These are phyloP conservation scores for Aspergillus phoenicis DNA, from an alignment of 2,329 filamentous ascomycete genomes.

Conservation along the genomic window DNA sequence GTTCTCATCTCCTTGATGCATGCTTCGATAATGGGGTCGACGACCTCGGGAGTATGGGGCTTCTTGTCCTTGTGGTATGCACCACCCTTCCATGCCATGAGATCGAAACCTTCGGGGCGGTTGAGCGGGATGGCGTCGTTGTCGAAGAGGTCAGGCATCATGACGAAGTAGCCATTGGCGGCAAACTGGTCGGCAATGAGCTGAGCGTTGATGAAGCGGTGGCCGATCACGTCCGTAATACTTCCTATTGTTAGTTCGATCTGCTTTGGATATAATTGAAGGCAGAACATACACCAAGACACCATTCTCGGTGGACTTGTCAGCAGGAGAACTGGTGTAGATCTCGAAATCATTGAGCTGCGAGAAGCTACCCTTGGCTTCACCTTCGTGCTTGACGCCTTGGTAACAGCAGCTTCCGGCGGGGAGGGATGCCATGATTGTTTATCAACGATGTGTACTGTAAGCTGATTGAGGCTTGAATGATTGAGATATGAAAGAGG, in stretches of 20 bases:
- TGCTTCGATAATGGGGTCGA: slow-evolving; percentile 53
- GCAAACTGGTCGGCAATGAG: slow-evolving; percentile 72
- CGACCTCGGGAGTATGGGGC: slow-evolving; percentile 44
- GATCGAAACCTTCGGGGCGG: slow-evolving; percentile 50
- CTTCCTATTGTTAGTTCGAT: neutral
- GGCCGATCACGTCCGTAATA: slow-evolving; percentile 10
- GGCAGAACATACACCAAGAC: slow-evolving; percentile 1
- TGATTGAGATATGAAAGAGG: neutral
- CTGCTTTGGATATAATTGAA: too few species aligned
- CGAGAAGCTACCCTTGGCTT: slow-evolving; percentile 3
- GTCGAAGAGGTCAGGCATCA: slow-evolving; percentile 70
- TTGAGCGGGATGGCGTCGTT: slow-evolving; percentile 62
- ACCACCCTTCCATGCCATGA: slow-evolving; percentile 50
- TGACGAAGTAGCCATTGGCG: slow-evolving; percentile 66
- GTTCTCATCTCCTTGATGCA: slow-evolving; percentile 42
- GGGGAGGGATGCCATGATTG: slow-evolving; percentile 7
- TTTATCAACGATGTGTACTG: neutral
- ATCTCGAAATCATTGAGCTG: slow-evolving; percentile 6
- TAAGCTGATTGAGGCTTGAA: neutral
- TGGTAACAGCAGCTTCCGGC: slow-evolving; percentile 10
- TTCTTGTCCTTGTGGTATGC: slow-evolving; percentile 34
- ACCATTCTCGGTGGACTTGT: slow-evolving; percentile 2
- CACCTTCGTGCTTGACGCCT: slow-evolving; percentile 11
- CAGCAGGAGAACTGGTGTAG: slow-evolving; percentile 7
- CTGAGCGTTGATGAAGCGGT: slow-evolving; percentile 54